Evolutionary conservation across 129 eudicot genomes (phyloP).

Genomic region (Ambrosia trifida): DNA sequence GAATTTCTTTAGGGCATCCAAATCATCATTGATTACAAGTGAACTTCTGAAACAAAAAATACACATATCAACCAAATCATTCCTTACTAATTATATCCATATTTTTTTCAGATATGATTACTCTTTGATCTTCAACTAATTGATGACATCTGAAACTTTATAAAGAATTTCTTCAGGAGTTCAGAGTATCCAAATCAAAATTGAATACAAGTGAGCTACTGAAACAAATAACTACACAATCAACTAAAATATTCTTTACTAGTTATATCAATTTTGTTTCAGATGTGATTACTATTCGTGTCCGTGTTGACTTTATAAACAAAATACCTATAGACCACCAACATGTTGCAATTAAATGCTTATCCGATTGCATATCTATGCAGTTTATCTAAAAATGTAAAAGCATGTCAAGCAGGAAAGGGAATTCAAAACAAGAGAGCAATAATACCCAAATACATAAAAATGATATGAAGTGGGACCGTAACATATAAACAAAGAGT

Average conservation of each 20-base stretch:
- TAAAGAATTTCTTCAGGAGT: too few relatives aligned
- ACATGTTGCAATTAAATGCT: neutral
- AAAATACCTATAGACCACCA: neutral
- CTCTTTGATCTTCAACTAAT: neutral
- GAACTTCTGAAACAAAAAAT: neutral
- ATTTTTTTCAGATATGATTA: conserved; percentile 7
- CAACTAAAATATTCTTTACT: too few relatives aligned
- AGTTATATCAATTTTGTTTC: too few relatives aligned
- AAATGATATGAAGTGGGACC: neutral
- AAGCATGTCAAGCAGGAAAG: neutral
- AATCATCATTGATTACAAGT: conserved; percentile 1
- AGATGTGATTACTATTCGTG: too few relatives aligned
- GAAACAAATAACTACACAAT: too few relatives aligned
- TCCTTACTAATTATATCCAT: neutral
- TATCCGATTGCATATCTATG: conserved; percentile 17
- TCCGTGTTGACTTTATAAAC: too few relatives aligned
- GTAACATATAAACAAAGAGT: neutral
- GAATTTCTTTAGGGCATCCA: neutral
- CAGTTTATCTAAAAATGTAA: conserved; percentile 14
- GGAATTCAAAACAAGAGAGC: conserved; percentile 5
- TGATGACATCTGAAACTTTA: too few relatives aligned
- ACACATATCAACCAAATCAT: neutral
- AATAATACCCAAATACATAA: too few relatives aligned
- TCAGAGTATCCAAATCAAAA: too few relatives aligned
- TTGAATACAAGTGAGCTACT: too few relatives aligned